Evolutionary conservation across 257 asterid genomes (phyloP), one percentile per base, ranked within the genome.

Genomic region (Nicotiana benthamiana): DNA sequence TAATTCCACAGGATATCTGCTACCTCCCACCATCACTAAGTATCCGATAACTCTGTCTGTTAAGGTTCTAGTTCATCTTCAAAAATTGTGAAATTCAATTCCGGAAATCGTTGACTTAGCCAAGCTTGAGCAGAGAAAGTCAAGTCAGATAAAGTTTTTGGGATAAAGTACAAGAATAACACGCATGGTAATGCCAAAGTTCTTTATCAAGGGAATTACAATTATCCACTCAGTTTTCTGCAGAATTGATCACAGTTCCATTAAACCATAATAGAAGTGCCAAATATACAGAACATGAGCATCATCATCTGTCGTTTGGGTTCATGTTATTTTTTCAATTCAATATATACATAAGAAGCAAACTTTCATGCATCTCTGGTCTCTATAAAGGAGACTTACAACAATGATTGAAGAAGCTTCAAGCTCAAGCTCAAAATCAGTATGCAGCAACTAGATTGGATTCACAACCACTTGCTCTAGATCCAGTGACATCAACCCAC

Each of bases 401-500:
- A 72, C 40, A 48, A 74, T 9, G 9, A 48, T 15, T 60, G 40
- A 46, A 72, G 60, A 77, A 40, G 57, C 53, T 77, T 59, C 72
- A 77, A 34, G 54, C 9, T 77, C 80, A 17, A 26, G 26, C 17
- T 9, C 60, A 32, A 20, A 24, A 40, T 88, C 84, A 92, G 82
- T 82, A 84, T 56, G 90, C 84, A 75, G 90, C 90, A 66, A 87
- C 22, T 51, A 68, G 87, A 77, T 62, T 51, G 27, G 92, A 68
- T 22, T 80, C 80, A 64, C 98, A 92, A 30, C 86, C 89, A 79
- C 87, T 89, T 3, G 79, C 81, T 80, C 85, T 87, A 1, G 90
- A 87, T 56, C 94, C 96, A 75, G 54, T 43, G n/a, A 94, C 91
- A 75, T 90, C 98, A 17, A 90, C 95, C 97, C 97, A 94, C 3